Base-by-base conservation (phyloP, 106 monocot genomes). In the Xerophyta viscosa region DNA sequence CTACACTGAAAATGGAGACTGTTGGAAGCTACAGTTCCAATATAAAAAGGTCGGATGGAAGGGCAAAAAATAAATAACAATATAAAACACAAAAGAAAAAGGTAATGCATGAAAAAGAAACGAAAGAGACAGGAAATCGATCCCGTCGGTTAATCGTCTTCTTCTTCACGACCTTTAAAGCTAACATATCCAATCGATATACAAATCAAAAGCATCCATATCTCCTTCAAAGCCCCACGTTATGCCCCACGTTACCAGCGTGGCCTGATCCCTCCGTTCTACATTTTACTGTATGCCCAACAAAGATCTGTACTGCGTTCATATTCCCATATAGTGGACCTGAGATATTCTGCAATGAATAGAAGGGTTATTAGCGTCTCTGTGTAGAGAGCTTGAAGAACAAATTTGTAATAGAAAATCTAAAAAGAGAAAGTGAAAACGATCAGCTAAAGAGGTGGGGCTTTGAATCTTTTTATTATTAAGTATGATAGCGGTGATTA, bases 391-490 rank as follows among this genome's bases (percentile, higher is more conserved):
- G 55, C 31, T 37, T 20, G 28, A 20, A 55, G 28, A 22, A 7
- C 37, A 36, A 22, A 31, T 37, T 55, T 55, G 31, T 55, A n/a
- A n/a, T 29, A 15, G 22, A 31, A 36, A 55, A 31, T 31, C 31
- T 21, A 9, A 37, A 55, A 55, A 55, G 54, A 31, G 6, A 55
- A 37, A 37, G 55, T 36, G 55, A 55, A 55, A 55, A 36, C n/a
- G 20, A 33, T n/a, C n/a, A n/a, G n/a, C 31, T 31, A 54, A 31
- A 31, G 31, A 31, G 29, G 8, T 9, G 21, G 36, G 36, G 36
- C 39, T 57, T 57, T 57, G 37, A 25, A 57, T 57, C 57, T 41
- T 57, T 57, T 57, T 57, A 25, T 57, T 57, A 41, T 57, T n/a
- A 57, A 37, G 21, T 22, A 27, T 57, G 57, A 57, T 57, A 41